Conservation (phyloP, 306 rosid genomes). For the Crataegus laevigata region DNA sequence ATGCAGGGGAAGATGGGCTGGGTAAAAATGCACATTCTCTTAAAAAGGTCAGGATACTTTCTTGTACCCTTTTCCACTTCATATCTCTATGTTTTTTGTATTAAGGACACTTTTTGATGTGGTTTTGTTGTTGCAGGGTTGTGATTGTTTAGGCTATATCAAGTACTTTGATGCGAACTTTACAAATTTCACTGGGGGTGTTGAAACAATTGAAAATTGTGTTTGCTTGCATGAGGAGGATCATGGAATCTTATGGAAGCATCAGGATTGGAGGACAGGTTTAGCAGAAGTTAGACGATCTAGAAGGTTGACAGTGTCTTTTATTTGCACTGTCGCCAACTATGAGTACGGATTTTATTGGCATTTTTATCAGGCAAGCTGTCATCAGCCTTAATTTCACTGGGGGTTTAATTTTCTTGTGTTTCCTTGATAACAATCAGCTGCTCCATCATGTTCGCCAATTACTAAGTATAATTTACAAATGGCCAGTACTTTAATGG, state of each 20-base stretch:
- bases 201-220: constrained; percentile 77
- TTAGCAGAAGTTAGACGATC: constrained; percentile 77
- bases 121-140: constrained; percentile 45
- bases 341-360: constrained; percentile 77
- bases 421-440: background rate
- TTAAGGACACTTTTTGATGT: background rate
- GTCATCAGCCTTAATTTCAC: background rate
- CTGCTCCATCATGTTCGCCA: background rate
- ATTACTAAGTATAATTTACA: background rate
- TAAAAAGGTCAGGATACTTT: constrained; percentile 46
- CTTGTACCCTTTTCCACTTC: background rate
- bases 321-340: constrained; percentile 74
- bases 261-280: constrained; percentile 88
- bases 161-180: constrained; percentile 75
- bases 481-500: background rate
- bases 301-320: constrained; percentile 70
- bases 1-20: constrained; percentile 81
- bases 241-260: constrained; percentile 80
- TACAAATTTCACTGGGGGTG: constrained; percentile 66
- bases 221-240: constrained; percentile 83
- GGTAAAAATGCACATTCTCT: constrained; percentile 84
- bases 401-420: constrained; percentile 1
- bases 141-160: constrained; percentile 73
- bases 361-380: constrained; percentile 82
- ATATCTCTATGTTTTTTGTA: background rate